These are phyloP conservation scores for Entophlyctis luteolus DNA, from an alignment of 192 early-diverging fungal species.

Conservation along the genomic window DNA sequence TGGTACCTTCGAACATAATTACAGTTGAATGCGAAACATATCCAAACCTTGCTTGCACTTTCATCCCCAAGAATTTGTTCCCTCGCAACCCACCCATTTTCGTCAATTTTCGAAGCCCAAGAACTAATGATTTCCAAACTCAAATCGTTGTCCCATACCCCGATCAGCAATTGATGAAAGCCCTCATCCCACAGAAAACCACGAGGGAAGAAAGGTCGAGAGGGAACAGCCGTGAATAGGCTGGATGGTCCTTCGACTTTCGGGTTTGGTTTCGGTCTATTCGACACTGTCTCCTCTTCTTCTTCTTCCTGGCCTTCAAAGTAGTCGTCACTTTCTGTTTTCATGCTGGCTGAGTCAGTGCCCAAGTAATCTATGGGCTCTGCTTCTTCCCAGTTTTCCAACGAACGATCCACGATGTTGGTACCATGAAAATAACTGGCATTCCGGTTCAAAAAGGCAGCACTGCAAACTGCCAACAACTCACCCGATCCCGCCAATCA, in stretches of 20 bases:
- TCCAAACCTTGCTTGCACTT: slow-evolving; percentile 71
- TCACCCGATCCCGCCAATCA: slow-evolving; percentile 86
- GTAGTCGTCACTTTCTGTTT: slow-evolving; percentile 53
- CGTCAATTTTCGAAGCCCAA: slow-evolving; percentile 77
- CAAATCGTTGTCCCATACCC: slow-evolving; percentile 83
- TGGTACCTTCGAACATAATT: slow-evolving; percentile 49
- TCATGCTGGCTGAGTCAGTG: slow-evolving; percentile 53
- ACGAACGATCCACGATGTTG: slow-evolving; percentile 66
- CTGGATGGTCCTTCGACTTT: slow-evolving; percentile 59
- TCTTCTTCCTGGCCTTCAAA: slow-evolving; percentile 32
- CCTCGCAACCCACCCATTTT: slow-evolving; percentile 84
- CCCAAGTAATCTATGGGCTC: slow-evolving; percentile 46
- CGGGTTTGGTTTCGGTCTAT: slow-evolving; percentile 43
- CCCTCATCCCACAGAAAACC: slow-evolving; percentile 98
- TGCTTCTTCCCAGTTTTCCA: slow-evolving; percentile 62
- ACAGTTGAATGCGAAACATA: neutral
- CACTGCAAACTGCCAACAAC: slow-evolving; percentile 8
- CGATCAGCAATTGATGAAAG: slow-evolving; percentile 80
- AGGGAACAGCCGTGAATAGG: slow-evolving; percentile 79
- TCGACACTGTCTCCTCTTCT: neutral
- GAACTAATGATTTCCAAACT: slow-evolving; percentile 75
- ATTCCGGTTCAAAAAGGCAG: slow-evolving; percentile 24
- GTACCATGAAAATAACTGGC: slow-evolving; percentile 72
- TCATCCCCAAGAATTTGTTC: slow-evolving; percentile 94
- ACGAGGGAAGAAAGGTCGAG: slow-evolving; percentile 89